Conservation (phyloP, 768 basidiomycete species). For the Rhodocollybia butyracea region DNA sequence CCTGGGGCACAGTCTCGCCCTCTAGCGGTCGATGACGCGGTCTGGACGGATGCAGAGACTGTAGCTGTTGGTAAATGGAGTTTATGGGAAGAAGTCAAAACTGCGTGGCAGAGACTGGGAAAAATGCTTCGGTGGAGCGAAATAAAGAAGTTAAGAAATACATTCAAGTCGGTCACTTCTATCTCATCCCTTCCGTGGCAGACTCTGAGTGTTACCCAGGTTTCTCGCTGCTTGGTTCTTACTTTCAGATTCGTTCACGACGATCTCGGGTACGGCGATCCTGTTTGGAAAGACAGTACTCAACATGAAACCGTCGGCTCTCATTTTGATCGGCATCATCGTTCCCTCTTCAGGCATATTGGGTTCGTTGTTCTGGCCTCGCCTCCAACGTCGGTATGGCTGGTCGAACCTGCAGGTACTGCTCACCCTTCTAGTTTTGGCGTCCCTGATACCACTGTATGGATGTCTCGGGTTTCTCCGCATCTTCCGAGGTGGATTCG, state of each 20-base stretch:
- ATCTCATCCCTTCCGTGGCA: no score
- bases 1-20: slow-evolving; percentile 34
- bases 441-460: slow-evolving; percentile 69
- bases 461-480: slow-evolving; percentile 79
- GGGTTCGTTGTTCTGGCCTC: slow-evolving; percentile 82
- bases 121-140: slow-evolving; percentile 73
- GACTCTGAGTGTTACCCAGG: no score
- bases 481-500: slow-evolving; percentile 49
- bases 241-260: slow-evolving; percentile 90
- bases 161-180: no score
- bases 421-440: slow-evolving; percentile 61
- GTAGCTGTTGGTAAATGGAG: slow-evolving; percentile 35
- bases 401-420: slow-evolving; percentile 72
- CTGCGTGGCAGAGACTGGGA: slow-evolving; percentile 75
- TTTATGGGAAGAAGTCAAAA: slow-evolving; percentile 47
- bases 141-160: slow-evolving; percentile 71
- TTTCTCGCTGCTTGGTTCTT: slow-evolving; percentile 95
- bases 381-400: slow-evolving; percentile 53
- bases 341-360: slow-evolving; percentile 75
- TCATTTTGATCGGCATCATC: slow-evolving; percentile 79
- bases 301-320: slow-evolving; percentile 71
- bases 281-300: slow-evolving; percentile 90
- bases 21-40: slow-evolving; percentile 17
- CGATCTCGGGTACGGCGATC: slow-evolving; percentile 87
- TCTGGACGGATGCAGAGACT: slow-evolving; percentile 13